Evolutionary conservation across 192 early-diverging fungal genomes (phyloP).

Genomic region (Dissophora globulifera): DNA sequence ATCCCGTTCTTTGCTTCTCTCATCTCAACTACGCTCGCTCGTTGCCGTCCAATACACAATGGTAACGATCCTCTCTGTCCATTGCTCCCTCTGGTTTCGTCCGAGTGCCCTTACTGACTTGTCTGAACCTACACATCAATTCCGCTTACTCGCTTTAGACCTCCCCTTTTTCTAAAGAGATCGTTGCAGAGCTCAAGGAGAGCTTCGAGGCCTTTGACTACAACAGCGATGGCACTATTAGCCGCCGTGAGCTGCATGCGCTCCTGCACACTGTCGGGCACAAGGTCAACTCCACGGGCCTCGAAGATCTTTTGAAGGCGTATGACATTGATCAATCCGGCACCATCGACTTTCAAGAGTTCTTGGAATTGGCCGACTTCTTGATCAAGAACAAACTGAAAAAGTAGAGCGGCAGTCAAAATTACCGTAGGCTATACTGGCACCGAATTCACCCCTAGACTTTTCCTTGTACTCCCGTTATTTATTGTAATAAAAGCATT

Average conservation of each 20-base stretch:
- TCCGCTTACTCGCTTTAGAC: too few relatives aligned
- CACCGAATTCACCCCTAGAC: too few relatives aligned
- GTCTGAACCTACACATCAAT: too few relatives aligned
- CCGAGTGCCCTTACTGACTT: too few relatives aligned
- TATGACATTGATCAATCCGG: slow-evolving; percentile 27
- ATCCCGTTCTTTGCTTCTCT: not conserved
- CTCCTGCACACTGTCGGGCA: slow-evolving; percentile 50
- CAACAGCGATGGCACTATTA: slow-evolving; percentile 30
- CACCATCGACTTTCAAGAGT: slow-evolving; percentile 37
- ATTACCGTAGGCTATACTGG: too few relatives aligned
- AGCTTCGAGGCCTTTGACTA: slow-evolving; percentile 50
- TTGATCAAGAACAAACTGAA: slow-evolving; percentile 39
- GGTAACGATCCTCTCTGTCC: too few relatives aligned
- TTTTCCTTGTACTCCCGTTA: too few relatives aligned
- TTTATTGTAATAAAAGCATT: too few relatives aligned
- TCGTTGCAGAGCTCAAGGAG: slow-evolving; percentile 31
- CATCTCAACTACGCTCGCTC: too few relatives aligned
- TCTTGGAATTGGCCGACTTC: not conserved
- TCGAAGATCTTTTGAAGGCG: slow-evolving; percentile 21
- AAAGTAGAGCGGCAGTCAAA: not conserved
- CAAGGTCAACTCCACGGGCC: slow-evolving; percentile 25
- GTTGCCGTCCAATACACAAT: too few relatives aligned
- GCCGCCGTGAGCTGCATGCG: slow-evolving; percentile 35
- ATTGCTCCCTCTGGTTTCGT: too few relatives aligned
- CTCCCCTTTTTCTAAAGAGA: not conserved